A percentile compares a stretch with the other conserved stretches of the same genome.
phyloP scores from a whole-genome alignment of 106 monocot genomes.

The Ottelia alismoides region DNA sequence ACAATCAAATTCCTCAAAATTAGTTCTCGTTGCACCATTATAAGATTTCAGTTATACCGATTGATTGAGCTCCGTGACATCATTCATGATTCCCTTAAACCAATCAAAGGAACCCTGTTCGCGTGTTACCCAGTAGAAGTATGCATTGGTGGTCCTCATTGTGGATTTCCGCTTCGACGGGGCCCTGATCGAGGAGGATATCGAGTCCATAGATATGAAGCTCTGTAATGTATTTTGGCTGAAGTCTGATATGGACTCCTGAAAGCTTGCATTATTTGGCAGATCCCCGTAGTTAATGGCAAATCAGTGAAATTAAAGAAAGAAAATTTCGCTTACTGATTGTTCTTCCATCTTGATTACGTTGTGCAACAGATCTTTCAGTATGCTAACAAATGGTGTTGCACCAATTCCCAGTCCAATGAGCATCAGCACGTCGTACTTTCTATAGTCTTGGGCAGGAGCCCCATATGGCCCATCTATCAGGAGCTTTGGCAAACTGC shows the following conservation, averaged over 20 bases:
- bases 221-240: constrained; percentile 13
- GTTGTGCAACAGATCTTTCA: constrained; percentile 80
- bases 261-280: not conserved
- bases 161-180: constrained; percentile 30
- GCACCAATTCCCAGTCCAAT: constrained; percentile 9
- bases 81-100: constrained; percentile 96
- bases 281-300: not conserved
- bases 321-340: constrained; percentile 27
- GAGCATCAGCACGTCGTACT: constrained; percentile 6
- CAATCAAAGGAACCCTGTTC: constrained; percentile 96
- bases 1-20: no score
- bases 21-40: no score
- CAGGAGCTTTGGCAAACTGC: constrained; percentile 7
- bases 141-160: constrained; percentile 83
- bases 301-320: not conserved
- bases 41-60: no score
- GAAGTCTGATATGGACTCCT: constrained; percentile 47
- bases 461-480: constrained; percentile 6
- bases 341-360: constrained; percentile 76
- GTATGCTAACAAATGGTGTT: constrained; percentile 15
- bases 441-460: constrained; percentile 5
- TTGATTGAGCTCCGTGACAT: constrained; percentile 85
- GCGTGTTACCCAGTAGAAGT: constrained; percentile 96
- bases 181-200: constrained; percentile 25
- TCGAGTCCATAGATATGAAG: constrained; percentile 27